These are phyloP conservation scores for Hydnum rufescens DNA, from an alignment of 768 basidiomycete genomes.

Conservation along the genomic window DNA sequence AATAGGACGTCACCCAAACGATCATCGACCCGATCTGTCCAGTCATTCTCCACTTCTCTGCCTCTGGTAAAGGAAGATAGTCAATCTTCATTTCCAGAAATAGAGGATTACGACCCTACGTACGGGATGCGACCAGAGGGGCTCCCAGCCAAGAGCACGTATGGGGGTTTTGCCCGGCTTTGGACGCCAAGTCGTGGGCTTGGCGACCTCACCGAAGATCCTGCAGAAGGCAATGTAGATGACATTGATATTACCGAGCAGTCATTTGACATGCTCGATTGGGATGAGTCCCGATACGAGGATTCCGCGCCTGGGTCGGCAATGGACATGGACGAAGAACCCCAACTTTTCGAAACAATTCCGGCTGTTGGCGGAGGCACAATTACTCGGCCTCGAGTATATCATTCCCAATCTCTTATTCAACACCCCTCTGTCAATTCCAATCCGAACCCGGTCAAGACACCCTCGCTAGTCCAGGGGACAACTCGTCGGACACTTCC, in stretches of 20 bases:
- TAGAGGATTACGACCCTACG: constrained; percentile 89
- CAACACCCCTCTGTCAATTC: constrained; percentile 22
- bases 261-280: constrained; percentile 35
- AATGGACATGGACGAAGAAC: constrained; percentile 17
- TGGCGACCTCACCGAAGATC: constrained; percentile 62
- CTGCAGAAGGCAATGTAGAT: constrained; percentile 24
- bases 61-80: constrained; percentile 7
- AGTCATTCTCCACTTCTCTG: constrained; percentile 2
- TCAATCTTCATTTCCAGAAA: constrained; percentile 29
- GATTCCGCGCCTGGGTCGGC: constrained; percentile 26
- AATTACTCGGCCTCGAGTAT: constrained; percentile 65
- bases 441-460: not conserved
- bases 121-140: constrained; percentile 90
- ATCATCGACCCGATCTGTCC: constrained; percentile 5
- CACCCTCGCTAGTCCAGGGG: not conserved
- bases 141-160: constrained; percentile 65
- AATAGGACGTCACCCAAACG: not conserved
- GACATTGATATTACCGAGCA: constrained; percentile 21
- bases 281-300: constrained; percentile 40
- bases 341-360: constrained; percentile 63
- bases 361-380: constrained; percentile 85
- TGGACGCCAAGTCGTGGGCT: constrained; percentile 40
- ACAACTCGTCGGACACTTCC: not conserved
- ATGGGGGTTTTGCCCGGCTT: constrained; percentile 47
- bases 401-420: constrained; percentile 68